phyloP scores from a whole-genome alignment of 106 monocot species.

The Platanthera guangdongensis region DNA sequence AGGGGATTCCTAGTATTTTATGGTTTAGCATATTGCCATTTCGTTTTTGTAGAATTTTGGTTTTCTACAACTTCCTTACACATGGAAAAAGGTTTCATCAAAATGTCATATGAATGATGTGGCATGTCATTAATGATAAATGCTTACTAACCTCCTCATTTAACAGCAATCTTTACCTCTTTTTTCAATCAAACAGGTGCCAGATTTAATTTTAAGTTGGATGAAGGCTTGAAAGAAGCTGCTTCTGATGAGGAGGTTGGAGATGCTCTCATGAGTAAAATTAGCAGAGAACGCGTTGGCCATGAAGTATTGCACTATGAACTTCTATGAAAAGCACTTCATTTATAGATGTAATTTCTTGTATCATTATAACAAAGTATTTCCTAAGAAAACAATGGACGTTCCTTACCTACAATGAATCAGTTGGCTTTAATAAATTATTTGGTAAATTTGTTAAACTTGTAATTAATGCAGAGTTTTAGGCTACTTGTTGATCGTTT shows the following conservation, averaged over 20 bases:
- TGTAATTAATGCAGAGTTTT: neutral
- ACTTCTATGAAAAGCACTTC: neutral
- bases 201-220: constrained; percentile 78
- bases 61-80: neutral
- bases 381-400: neutral
- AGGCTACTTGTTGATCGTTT: neutral
- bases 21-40: neutral
- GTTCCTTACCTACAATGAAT: neutral
- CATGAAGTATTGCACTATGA: constrained; percentile 56
- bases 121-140: neutral
- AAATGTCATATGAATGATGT: neutral
- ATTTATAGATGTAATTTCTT: neutral
- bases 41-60: neutral
- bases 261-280: constrained; percentile 68
- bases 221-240: constrained; percentile 70
- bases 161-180: neutral
- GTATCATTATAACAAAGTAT: neutral
- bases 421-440: neutral
- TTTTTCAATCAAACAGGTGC: constrained; percentile 38
- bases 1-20: neutral
- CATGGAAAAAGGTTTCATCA: neutral
- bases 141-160: neutral
- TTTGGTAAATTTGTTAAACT: neutral
- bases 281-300: constrained; percentile 95
- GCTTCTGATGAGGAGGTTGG: constrained; percentile 81